phyloP scores from a whole-genome alignment of 345 rosid species.

The Brassica nigra region DNA sequence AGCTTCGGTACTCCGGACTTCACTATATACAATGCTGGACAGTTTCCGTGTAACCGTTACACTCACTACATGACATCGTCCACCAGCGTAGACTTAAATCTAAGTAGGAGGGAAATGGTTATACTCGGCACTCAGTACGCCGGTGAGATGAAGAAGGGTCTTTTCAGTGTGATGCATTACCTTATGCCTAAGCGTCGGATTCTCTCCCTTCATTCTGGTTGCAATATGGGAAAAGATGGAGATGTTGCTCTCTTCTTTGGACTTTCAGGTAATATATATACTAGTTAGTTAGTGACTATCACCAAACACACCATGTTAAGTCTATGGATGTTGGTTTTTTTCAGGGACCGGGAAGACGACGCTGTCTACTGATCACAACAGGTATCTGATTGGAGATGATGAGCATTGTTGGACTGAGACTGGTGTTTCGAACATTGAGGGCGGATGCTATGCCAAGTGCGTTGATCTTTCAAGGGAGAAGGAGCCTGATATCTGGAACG shows the following conservation, averaged over 20 bases:
- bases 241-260: conserved; percentile 99
- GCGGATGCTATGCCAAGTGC: conserved; percentile 98
- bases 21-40: conserved; percentile 98
- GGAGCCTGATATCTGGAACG: conserved; percentile 97
- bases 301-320: background rate
- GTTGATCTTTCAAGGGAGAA: conserved; percentile 88
- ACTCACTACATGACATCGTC: conserved; percentile 99
- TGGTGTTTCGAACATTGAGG: conserved; percentile 98
- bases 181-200: conserved; percentile 98
- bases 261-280: conserved; percentile 57
- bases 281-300: background rate
- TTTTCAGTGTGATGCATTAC: conserved; percentile 97
- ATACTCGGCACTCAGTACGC: conserved; percentile 98
- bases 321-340: background rate
- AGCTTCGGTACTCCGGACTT: conserved; percentile 97
- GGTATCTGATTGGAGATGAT: conserved; percentile 93
- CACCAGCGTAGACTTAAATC: conserved; percentile 93
- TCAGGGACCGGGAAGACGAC: conserved; percentile 96
- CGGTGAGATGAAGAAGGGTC: conserved; percentile 99
- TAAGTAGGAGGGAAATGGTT: conserved; percentile 95
- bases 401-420: conserved; percentile 94
- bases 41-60: conserved; percentile 97
- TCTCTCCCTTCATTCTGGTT: conserved; percentile 95
- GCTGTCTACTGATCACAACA: conserved; percentile 88
- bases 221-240: conserved; percentile 98